Conservation (phyloP, 2,329 filamentous ascomycete genomes). For the Phyllosticta citrichinensis region DNA sequence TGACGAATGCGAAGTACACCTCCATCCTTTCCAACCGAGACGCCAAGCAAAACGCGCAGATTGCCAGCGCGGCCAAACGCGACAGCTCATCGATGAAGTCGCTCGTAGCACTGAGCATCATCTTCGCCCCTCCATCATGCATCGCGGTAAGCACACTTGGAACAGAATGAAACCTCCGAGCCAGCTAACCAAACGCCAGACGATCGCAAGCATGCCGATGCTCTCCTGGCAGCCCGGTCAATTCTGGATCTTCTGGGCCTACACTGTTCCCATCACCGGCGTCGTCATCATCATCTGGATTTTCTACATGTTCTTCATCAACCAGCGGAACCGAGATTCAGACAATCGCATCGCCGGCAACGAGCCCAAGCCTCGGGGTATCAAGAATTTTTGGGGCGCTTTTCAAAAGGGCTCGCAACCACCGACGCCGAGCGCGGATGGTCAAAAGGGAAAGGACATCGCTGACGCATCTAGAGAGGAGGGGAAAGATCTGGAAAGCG, state of each 20-base stretch:
- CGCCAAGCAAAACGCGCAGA: not conserved
- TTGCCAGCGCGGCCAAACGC: conserved; percentile 15
- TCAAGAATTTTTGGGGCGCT: too few relatives aligned
- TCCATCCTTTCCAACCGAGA: not conserved
- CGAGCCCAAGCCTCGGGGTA: too few relatives aligned
- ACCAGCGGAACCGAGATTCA: not conserved
- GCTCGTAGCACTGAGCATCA: conserved; percentile 31
- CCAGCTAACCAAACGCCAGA: not conserved
- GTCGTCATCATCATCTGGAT: not conserved
- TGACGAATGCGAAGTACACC: not conserved
- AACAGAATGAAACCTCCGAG: not conserved
- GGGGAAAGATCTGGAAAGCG: too few relatives aligned
- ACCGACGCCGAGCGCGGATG: too few relatives aligned
- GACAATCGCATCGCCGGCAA: too few relatives aligned
- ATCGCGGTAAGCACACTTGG: conserved; percentile 20
- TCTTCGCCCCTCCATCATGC: conserved; percentile 34
- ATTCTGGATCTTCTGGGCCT: not conserved
- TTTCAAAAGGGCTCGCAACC: too few relatives aligned
- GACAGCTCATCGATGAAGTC: conserved; percentile 30
- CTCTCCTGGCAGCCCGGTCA: not conserved
- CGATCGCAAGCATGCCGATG: not conserved
- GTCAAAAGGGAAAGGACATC: too few relatives aligned
- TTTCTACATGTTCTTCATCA: not conserved
- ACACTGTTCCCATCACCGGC: not conserved
- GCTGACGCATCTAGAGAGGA: too few relatives aligned